Percentiles rank a stretch among this genome's conserved stretches.
These are phyloP conservation scores for Panicum virgatum DNA, from an alignment of 202 grass and related monocot species.

Conservation along the genomic window DNA sequence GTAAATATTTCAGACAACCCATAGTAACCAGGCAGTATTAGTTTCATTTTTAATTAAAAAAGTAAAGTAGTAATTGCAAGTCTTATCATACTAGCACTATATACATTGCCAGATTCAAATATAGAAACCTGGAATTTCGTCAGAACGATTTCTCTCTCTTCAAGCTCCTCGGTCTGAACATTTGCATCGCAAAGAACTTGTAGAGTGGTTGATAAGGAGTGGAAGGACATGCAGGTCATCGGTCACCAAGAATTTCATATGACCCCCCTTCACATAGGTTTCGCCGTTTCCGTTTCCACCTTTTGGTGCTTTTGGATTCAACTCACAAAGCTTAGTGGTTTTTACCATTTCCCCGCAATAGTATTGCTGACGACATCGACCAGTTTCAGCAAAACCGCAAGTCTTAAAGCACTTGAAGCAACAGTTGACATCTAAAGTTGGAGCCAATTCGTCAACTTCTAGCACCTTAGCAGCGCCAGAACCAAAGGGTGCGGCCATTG, in stretches of 20 bases:
- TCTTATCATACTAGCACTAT: too few relatives aligned
- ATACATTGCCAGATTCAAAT: too few relatives aligned
- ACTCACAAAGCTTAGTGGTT: background rate
- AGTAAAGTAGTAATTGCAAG: too few relatives aligned
- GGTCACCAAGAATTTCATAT: constrained; percentile 22
- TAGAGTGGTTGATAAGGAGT: background rate
- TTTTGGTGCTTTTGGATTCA: background rate
- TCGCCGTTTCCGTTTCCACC: background rate
- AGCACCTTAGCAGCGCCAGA: background rate
- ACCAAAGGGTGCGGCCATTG: background rate
- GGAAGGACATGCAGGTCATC: constrained; percentile 16
- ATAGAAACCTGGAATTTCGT: constrained; percentile 7
- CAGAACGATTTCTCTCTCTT: constrained; percentile 21
- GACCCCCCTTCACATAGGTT: background rate
- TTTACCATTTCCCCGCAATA: too few relatives aligned
- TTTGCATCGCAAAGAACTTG: constrained; percentile 7
- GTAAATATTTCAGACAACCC: too few relatives aligned
- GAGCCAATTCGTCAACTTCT: background rate
- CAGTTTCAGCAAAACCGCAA: too few relatives aligned
- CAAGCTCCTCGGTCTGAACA: background rate
- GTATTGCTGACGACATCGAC: too few relatives aligned
- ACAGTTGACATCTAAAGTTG: background rate
- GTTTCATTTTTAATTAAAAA: too few relatives aligned
- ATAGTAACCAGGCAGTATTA: too few relatives aligned
- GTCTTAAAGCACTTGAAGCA: constrained; percentile 9